Percentiles rank a stretch among this genome's conserved stretches.
These are phyloP conservation scores for Aureobasidium melanogenum DNA, from an alignment of 2,329 filamentous ascomycete species.

Conservation along the genomic window DNA sequence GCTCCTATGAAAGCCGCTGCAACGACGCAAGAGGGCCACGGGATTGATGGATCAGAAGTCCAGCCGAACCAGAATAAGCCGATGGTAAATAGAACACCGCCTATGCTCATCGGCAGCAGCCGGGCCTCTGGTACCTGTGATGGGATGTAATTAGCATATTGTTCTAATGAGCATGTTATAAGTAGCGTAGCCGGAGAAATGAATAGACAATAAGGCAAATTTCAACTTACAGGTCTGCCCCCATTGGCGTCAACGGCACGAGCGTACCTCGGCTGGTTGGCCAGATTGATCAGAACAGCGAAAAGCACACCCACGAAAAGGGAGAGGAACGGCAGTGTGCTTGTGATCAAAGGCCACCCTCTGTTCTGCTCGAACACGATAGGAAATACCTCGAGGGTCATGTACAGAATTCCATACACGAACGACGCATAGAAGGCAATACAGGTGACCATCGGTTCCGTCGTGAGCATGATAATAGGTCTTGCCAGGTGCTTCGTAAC, in stretches of 20 bases:
- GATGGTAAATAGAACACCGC: conserved; percentile 33
- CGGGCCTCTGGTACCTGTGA: conserved; percentile 24
- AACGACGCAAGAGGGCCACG: conserved; percentile 34
- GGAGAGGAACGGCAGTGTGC: conserved; percentile 38
- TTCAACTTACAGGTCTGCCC: conserved; percentile 22
- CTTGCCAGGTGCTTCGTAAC: conserved; percentile 36
- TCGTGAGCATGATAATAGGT: conserved; percentile 37
- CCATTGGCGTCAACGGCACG: conserved; percentile 29
- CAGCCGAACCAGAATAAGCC: conserved; percentile 39
- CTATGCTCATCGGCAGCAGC: conserved; percentile 38
- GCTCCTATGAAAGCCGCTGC: conserved; percentile 37
- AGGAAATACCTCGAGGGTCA: conserved; percentile 39
- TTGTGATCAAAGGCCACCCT: conserved; percentile 33
- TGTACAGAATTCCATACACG: conserved; percentile 39
- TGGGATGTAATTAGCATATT: not conserved
- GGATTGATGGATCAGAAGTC: conserved; percentile 30
- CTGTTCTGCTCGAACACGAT: conserved; percentile 39
- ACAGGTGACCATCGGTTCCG: conserved; percentile 39
- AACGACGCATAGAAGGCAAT: conserved; percentile 39
- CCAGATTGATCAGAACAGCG: conserved; percentile 34
- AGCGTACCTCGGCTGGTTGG: conserved; percentile 33
- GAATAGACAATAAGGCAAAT: no score
- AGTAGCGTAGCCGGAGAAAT: no score
- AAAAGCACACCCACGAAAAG: conserved; percentile 37
- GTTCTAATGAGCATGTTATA: no score